Evolutionary conservation across 768 basidiomycete genomes (phyloP).

Genomic region (Leucogyrophana mollusca): DNA sequence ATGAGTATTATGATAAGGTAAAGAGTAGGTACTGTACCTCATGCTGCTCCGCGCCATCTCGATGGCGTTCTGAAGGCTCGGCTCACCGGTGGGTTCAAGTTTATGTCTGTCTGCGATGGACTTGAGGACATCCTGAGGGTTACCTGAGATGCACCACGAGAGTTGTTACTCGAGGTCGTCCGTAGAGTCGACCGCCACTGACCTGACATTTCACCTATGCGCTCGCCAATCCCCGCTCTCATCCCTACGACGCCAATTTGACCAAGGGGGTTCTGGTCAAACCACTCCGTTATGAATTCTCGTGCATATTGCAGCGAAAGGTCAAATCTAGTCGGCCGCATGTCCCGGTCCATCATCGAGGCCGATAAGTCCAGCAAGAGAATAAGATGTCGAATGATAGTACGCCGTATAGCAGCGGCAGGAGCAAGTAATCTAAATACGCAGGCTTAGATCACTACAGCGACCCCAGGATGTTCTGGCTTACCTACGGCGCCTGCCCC

Average conservation of each 20-base stretch:
- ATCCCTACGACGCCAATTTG: slow-evolving; percentile 96
- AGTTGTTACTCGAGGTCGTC: slow-evolving; percentile 3
- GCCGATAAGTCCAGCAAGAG: slow-evolving; percentile 89
- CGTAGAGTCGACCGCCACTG: slow-evolving; percentile 18
- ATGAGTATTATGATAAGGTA: slow-evolving; percentile 6
- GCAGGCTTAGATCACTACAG: too few relatives aligned
- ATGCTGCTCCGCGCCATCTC: slow-evolving; percentile 95
- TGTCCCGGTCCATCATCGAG: slow-evolving; percentile 94
- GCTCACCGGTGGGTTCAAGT: slow-evolving; percentile 88
- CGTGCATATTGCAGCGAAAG: slow-evolving; percentile 86
- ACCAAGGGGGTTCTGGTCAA: slow-evolving; percentile 97
- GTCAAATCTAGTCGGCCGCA: slow-evolving; percentile 93
- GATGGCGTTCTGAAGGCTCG: slow-evolving; percentile 95
- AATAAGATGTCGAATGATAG: slow-evolving; percentile 94
- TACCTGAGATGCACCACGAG: slow-evolving; percentile 53
- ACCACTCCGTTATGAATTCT: slow-evolving; percentile 95
- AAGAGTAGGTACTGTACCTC: slow-evolving; percentile 53
- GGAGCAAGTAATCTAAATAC: slow-evolving; percentile 71
- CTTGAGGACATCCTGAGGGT: slow-evolving; percentile 94
- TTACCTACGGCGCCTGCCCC: slow-evolving; percentile 81
- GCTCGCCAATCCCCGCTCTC: slow-evolving; percentile 87
- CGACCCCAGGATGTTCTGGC: too few relatives aligned
- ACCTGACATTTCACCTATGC: slow-evolving; percentile 93
- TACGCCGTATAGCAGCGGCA: slow-evolving; percentile 84
- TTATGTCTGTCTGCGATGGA: slow-evolving; percentile 82